Evolutionary conservation across 106 monocot species (phyloP).

Genomic region (Hemerocallis citrina): DNA sequence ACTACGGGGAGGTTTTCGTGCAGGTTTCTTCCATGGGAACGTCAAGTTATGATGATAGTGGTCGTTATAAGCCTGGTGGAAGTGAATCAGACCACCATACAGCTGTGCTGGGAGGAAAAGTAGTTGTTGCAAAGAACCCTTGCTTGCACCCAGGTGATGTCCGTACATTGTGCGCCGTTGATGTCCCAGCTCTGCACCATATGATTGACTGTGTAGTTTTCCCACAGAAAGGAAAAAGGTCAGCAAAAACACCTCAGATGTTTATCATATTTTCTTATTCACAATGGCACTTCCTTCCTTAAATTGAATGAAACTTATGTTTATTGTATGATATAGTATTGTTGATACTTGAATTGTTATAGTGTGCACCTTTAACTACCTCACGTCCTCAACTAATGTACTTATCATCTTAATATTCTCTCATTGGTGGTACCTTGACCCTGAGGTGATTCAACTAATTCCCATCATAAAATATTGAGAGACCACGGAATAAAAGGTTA

Average conservation of each 20-base stretch:
- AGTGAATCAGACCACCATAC: slow-evolving; percentile 11
- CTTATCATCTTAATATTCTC: too few species aligned
- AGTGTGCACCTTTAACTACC: too few species aligned
- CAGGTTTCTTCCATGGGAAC: slow-evolving; percentile 34
- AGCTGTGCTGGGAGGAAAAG: slow-evolving; percentile 43
- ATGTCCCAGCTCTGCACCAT: slow-evolving; percentile 73
- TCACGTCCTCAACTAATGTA: too few species aligned
- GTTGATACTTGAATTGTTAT: not conserved
- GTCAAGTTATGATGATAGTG: slow-evolving; percentile 8
- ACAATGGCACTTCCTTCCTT: not conserved
- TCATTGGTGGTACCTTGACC: too few species aligned
- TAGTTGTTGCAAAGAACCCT: slow-evolving; percentile 86
- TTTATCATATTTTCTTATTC: not conserved
- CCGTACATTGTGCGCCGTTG: slow-evolving; percentile 54
- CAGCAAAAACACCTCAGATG: not conserved
- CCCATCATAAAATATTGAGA: too few species aligned
- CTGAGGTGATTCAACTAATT: too few species aligned
- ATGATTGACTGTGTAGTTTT: slow-evolving; percentile 93
- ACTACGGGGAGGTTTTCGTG: slow-evolving; percentile 85
- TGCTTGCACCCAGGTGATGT: slow-evolving; percentile 93
- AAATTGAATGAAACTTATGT: not conserved
- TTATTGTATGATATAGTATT: not conserved
- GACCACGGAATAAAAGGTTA: too few species aligned
- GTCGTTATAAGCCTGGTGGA: slow-evolving; percentile 7
- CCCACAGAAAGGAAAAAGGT: slow-evolving; percentile 83